Evolutionary conservation across 139 green algal genomes (phyloP).

Genomic region (Edaphochlamys debaryana): DNA sequence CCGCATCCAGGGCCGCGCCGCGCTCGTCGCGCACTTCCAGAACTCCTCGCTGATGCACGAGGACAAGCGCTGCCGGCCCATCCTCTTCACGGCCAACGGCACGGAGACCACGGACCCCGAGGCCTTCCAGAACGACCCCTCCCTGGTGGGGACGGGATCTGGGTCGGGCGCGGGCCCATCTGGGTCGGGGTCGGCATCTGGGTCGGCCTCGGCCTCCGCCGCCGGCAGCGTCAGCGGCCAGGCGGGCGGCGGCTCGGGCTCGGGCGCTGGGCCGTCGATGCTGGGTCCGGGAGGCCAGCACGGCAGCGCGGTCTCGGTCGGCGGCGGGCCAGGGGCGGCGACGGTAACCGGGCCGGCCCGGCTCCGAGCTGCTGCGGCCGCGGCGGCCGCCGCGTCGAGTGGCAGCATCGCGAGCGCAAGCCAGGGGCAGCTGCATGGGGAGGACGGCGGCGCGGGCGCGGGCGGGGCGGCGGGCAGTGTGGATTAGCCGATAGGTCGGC

Average conservation of each 20-base stretch:
- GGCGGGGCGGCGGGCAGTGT: not conserved
- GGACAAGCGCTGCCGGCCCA: slow-evolving; percentile 97
- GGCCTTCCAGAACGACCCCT: slow-evolving; percentile 30
- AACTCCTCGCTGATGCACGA: slow-evolving; percentile 98
- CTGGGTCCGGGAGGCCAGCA: too few species aligned
- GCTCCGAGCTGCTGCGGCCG: slow-evolving; percentile 12
- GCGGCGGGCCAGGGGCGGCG: not conserved
- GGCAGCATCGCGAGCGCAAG: not conserved
- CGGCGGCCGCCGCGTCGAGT: not conserved
- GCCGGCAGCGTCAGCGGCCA: too few species aligned
- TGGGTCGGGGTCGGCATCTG: not conserved
- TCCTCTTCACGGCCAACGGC: slow-evolving; percentile 84
- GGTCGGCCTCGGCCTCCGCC: too few species aligned
- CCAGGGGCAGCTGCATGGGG: not conserved
- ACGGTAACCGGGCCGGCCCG: not conserved
- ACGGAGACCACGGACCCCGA: slow-evolving; percentile 29
- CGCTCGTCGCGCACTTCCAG: slow-evolving; percentile 94
- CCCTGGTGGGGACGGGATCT: not conserved
- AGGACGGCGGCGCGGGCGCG: not conserved
- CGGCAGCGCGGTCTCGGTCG: too few species aligned
- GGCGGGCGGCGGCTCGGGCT: too few species aligned
- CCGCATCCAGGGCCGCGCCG: slow-evolving; percentile 91
- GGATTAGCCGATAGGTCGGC: too few species aligned
- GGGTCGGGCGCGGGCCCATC: not conserved
- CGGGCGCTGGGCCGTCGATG: not conserved